Evolutionary conservation across 106 monocot species (phyloP).

Genomic region (Dendrobium catenatum): DNA sequence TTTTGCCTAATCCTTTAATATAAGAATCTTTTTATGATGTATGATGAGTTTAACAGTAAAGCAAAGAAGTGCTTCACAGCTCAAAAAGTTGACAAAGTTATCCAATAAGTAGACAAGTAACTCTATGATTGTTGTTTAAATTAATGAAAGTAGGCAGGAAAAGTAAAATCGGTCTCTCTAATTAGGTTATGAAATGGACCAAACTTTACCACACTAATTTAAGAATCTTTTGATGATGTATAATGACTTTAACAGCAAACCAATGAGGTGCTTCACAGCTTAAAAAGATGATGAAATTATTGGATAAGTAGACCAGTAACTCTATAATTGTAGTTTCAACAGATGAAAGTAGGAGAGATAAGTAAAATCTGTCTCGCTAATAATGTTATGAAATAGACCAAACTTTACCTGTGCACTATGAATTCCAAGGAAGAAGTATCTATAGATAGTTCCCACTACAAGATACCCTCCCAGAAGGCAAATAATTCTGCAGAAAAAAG

Average conservation of each 20-base stretch:
- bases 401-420: constrained; percentile 61
- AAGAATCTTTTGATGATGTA: neutral
- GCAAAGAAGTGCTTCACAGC: neutral
- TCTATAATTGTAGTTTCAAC: neutral
- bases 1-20: neutral
- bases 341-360: neutral
- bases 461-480: constrained; percentile 74
- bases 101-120: neutral
- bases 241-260: neutral
- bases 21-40: neutral
- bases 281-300: neutral
- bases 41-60: neutral
- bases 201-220: constrained; percentile 33
- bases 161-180: neutral
- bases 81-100: neutral
- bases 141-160: neutral
- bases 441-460: constrained; percentile 57
- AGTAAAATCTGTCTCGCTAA: neutral
- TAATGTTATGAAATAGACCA: neutral
- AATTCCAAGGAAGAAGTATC: constrained; percentile 80
- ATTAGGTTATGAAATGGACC: neutral
- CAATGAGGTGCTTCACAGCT: neutral
- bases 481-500: constrained; percentile 33
- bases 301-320: neutral
- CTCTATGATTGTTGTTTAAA: neutral